Conservation (phyloP, 108 stramenopile genomes). For the Stephanodiscus triporus region DNA sequence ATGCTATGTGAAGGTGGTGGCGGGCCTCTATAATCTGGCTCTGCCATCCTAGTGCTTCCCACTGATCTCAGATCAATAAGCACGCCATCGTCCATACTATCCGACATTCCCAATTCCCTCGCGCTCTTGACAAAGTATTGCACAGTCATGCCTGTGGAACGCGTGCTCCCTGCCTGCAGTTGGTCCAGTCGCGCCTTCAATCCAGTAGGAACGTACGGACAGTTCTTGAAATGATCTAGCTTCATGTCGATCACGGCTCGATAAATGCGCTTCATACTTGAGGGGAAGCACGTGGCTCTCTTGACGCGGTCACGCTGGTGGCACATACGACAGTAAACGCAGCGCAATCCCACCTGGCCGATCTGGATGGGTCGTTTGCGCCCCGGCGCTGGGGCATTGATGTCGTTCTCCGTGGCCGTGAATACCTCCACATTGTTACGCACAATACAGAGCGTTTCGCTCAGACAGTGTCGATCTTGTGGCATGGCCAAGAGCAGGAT, state of each 20-base stretch:
- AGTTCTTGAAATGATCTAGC: constrained; percentile 84
- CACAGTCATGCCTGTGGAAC: constrained; percentile 91
- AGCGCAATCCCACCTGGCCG: constrained; percentile 88
- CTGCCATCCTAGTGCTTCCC: constrained; percentile 15
- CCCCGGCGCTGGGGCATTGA: constrained; percentile 89
- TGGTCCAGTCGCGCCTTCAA: constrained; percentile 73
- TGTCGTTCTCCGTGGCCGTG: constrained; percentile 77
- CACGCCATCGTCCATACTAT: constrained; percentile 66
- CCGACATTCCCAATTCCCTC: constrained; percentile 77
- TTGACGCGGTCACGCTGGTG: constrained; percentile 80
- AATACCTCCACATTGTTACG: constrained; percentile 91
- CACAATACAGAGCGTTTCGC: constrained; percentile 86
- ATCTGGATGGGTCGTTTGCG: constrained; percentile 82
- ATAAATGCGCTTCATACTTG: constrained; percentile 86
- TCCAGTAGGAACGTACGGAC: constrained; percentile 76
- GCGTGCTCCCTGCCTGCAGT: constrained; percentile 69
- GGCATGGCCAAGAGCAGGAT: constrained; percentile 74
- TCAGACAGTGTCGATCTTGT: constrained; percentile 84
- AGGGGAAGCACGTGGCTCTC: constrained; percentile 89
- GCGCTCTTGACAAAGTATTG: constrained; percentile 89
- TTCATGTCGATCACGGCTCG: constrained; percentile 94
- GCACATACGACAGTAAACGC: constrained; percentile 84
- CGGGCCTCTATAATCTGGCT: neutral
- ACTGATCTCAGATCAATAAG: constrained; percentile 51
- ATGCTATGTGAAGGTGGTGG: neutral